A percentile compares a stretch with the other conserved stretches of the same genome.
Evolutionary conservation across 257 asterid species (phyloP).

Genomic region (Plectranthus barbatus): DNA sequence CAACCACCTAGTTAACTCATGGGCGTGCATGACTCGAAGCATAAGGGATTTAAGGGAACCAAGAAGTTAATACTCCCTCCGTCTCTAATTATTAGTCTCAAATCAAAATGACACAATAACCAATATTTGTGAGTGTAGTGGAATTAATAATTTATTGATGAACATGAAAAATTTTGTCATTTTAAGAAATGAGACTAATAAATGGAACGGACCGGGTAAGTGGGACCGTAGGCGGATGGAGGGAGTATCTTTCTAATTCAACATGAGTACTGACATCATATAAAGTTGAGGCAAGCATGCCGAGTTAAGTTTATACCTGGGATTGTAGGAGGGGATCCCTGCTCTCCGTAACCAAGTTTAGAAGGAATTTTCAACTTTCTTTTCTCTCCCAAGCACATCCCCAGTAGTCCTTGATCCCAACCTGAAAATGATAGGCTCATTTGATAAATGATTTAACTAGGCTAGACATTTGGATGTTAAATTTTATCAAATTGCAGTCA

Average conservation of each 20-base stretch:
- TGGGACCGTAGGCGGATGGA: no score
- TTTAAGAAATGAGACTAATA: no score
- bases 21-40: not conserved
- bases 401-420: conserved; percentile 96
- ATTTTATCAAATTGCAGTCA: not conserved
- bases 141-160: no score
- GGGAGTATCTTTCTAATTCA: not conserved
- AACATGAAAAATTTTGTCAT: no score
- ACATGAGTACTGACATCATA: not conserved
- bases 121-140: no score
- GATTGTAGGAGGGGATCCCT: conserved; percentile 92
- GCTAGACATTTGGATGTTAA: not conserved
- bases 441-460: not conserved
- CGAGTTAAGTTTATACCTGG: conserved; percentile 51
- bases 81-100: no score
- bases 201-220: no score
- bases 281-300: not conserved
- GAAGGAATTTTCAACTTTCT: conserved; percentile 90
- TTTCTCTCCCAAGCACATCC: conserved; percentile 96
- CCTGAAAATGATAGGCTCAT: conserved; percentile 43
- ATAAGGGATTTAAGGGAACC: not conserved
- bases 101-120: no score
- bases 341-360: conserved; percentile 92
- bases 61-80: no score
- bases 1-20: not conserved